Conservation (phyloP, 345 rosid genomes). For the Jatropha curcas region DNA sequence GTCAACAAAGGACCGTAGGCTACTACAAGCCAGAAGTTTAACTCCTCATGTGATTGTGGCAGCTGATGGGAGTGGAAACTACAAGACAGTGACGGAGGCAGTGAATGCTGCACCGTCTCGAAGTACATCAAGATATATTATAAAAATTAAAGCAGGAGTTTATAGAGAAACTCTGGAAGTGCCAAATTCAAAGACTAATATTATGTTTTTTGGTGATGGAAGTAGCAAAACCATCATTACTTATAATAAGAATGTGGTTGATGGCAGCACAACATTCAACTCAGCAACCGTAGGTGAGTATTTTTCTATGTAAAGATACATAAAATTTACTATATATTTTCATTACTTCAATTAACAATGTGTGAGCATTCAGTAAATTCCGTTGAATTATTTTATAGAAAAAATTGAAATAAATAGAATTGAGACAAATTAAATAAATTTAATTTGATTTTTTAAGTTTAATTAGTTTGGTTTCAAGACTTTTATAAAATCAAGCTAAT, state of each 20-base stretch:
- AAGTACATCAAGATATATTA: slow-evolving; percentile 19
- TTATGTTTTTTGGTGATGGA: slow-evolving; percentile 28
- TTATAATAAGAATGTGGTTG: slow-evolving; percentile 13
- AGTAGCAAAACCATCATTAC: slow-evolving; percentile 18
- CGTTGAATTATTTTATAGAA: too few species aligned
- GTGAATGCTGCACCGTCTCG: slow-evolving; percentile 24
- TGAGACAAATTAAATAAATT: too few species aligned
- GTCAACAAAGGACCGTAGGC: slow-evolving; percentile 23
- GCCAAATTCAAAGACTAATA: slow-evolving; percentile 14
- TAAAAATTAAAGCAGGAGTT: slow-evolving; percentile 28
- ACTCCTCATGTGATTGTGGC: slow-evolving; percentile 29
- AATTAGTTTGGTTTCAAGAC: too few species aligned
- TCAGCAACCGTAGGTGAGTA: slow-evolving; percentile 30
- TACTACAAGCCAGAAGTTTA: slow-evolving; percentile 15
- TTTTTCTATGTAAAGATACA: too few species aligned
- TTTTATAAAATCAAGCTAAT: too few species aligned
- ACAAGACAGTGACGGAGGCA: slow-evolving; percentile 24
- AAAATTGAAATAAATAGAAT: too few species aligned
- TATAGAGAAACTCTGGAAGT: slow-evolving; percentile 24
- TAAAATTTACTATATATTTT: too few species aligned
- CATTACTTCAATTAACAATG: too few species aligned
- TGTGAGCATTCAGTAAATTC: too few species aligned
- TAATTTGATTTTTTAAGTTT: too few species aligned
- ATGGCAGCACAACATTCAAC: slow-evolving; percentile 26
- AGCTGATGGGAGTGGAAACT: slow-evolving; percentile 30